Conservation (phyloP, 805 yeast genomes). For the Spathaspora passalidarum region DNA sequence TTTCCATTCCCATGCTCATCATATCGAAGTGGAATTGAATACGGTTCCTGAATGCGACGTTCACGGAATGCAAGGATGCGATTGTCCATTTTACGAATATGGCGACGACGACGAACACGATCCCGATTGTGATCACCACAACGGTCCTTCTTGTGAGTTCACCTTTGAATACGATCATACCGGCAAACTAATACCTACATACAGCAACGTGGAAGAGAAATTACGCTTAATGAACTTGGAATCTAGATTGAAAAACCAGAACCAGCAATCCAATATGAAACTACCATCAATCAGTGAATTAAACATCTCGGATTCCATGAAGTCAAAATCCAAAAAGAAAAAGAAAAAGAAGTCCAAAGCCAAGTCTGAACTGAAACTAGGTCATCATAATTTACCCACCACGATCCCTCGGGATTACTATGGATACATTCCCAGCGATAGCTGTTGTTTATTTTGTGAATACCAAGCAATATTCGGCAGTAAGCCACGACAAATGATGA, state of each 20-base stretch:
- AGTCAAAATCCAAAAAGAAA: conserved; percentile 19
- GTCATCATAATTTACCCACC: conserved; percentile 2
- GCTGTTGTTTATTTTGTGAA: conserved; percentile 49
- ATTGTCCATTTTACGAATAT: conserved; percentile 18
- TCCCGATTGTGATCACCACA: conserved; percentile 14
- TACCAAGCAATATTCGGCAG: conserved; percentile 50
- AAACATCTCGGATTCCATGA: conserved; percentile 1
- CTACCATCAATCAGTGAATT: conserved; percentile 5
- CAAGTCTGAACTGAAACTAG: background rate
- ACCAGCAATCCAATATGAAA: conserved; percentile 7
- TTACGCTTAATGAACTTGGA: conserved; percentile 31
- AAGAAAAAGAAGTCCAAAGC: conserved; percentile 15
- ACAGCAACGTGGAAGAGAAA: conserved; percentile 36
- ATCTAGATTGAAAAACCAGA: conserved; percentile 7
- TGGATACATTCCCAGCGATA: conserved; percentile 9
- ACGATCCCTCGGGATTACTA: conserved; percentile 5
- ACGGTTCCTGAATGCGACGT: conserved; percentile 29
- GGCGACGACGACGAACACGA: conserved; percentile 12
- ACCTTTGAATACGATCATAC: conserved; percentile 43
- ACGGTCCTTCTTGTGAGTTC: conserved; percentile 43
- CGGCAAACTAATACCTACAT: conserved; percentile 40
- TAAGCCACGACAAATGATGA: conserved; percentile 49
- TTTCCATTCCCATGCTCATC: conserved; percentile 29
- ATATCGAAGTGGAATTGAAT: conserved; percentile 41
- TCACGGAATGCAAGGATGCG: conserved; percentile 25